Base-by-base conservation (phyloP, 2,329 filamentous ascomycete species). In the Pyricularia sp. region DNA sequence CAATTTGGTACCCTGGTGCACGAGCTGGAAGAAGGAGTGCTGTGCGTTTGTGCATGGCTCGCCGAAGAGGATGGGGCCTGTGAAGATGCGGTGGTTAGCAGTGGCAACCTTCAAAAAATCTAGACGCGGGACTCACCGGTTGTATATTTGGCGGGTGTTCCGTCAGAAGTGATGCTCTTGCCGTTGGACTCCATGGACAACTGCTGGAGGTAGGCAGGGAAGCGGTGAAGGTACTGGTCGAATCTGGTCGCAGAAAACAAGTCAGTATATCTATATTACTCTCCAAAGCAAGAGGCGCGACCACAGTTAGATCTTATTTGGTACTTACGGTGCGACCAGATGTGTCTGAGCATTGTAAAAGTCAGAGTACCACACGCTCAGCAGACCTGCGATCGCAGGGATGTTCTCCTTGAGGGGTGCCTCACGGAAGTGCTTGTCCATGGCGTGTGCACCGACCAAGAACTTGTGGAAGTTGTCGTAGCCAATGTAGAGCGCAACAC, bases 131-230 rank as follows among this genome's bases (percentile, higher is more conserved):
- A 70, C 79, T 74, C 73, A 82, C 81, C 94, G 55, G 95, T 99
- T 70, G 94, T 97, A 85, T 99, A 99, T 84, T 97, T 97, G 77
- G 97, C 94, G 71, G 96, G 88, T 55, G 93, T 90, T 69, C 88
- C 90, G 76, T 95, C 92, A n/a, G 87, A 89, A 71, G 94, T 97
- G 77, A 98, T 93, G 71, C 92, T 92, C 86, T 99, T 99, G 78
- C 95, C 95, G 81, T 99, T 99, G 71, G 94, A 98, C 85, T 99
- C 95, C 95, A 99, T 99, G 71, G 94, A 98, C 70, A 99, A 86
- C 83, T 99, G 95, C 84, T 99, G 95, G 69, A 99, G 91, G 84
- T 99, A 99, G 75, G 95, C 95, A 55, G 95, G 94, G 90, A 99
- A 98, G 74, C 95, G 92, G 87, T 97, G 93, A 73, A 99, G 90